Evolutionary conservation across 1,284 basidiomycete species (phyloP), one percentile per base, ranked within the genome.

Genomic region (Spongiforma sp.): DNA sequence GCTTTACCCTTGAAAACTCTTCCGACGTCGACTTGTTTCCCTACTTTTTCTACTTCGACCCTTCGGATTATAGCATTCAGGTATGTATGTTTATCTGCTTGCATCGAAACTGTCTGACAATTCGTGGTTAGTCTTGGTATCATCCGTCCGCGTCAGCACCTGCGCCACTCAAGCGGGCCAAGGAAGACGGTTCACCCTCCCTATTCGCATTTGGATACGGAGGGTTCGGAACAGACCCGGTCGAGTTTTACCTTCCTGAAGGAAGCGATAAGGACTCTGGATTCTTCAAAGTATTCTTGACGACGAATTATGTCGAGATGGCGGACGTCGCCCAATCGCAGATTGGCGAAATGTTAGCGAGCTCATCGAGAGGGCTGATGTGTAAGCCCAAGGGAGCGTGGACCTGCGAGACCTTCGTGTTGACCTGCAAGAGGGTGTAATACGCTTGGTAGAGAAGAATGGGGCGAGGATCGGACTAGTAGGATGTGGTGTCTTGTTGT

Each of bases 21-120:
- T 73, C 70, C n/a, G 52, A 66, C 0, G 61, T 60, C 28, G 68
- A 73, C 48, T 58, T 73, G 5, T 71, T 70, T 12, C 70, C 72
- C 17, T 71, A 73, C 55, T 21, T 71, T 26, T 71, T 73, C 61
- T 71, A 73, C 48, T 69, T 71, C 24, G 72, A 71, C 12, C 71
- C 71, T 8, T 72, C 63, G 7, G 70, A 73, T 48, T 72, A 73
- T 7, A 56, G 62, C 39, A 19, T 73, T 32, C 55, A 65, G 17
- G 70, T 73, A 4, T 26, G 63, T 70, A 15, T n/a, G 5, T 59
- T 41, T 30, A n/a, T 24, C 5, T 24, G 11, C 19, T 30, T 28
- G n/a, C 12, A 34, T 33, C 30, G n/a, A n/a, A n/a, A n/a, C n/a
- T n/a, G n/a, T n/a, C n/a, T n/a, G n/a, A n/a, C n/a, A n/a, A n/a